Base-by-base conservation (phyloP, 129 eudicot genomes). In the Ambrosia artemisiifolia region DNA sequence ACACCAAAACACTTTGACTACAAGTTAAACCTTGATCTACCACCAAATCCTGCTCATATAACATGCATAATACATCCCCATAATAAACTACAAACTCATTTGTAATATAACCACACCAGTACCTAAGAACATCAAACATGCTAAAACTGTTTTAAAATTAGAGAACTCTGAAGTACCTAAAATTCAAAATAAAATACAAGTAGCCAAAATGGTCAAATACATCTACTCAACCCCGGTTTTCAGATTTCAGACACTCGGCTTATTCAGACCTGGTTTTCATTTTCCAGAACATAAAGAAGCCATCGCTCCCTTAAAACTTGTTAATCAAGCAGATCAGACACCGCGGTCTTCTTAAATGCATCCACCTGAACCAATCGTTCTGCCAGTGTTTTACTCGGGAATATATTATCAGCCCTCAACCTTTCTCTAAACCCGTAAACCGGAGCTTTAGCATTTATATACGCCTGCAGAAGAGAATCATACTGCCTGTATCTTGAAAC, bases 371-470 rank as follows among this genome's bases (percentile, higher is more conserved):
- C 75, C 78, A 93, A 66, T 81, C 68, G 75, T 2, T 24, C 82
- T 0, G 69, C 82, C 82, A 93, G 9, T 17, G 47, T 42, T 63
- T 70, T 82, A 59, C 66, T 83, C 3, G 96, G 96, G 64, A 83
- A 74, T 3, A 93, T 32, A 47, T 87, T 90, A 63, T 90, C 98
- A 5, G 86, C 96, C 79, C 78, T 87, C 93, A 93, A 67, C 62
- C 98, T 81, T 69, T 93, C 95, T 32, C 67, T 67, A 47, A 93
- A 57, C 73, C 98, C 98, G 77, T 93, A 93, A 6, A 85, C 84
- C 13, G 96, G 95, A 14, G 46, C 36, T 64, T 86, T 86, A 19
- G 92, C 95, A 60, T 80, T 86, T 16, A 88, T 50, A 71, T 93
- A 93, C 10, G 96, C 84, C 55, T 87, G 79, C 66, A 87, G 56